Evolutionary conservation across 257 asterid genomes (phyloP), one percentile per base, ranked within the genome.

Genomic region (Nicotiana undulata): DNA sequence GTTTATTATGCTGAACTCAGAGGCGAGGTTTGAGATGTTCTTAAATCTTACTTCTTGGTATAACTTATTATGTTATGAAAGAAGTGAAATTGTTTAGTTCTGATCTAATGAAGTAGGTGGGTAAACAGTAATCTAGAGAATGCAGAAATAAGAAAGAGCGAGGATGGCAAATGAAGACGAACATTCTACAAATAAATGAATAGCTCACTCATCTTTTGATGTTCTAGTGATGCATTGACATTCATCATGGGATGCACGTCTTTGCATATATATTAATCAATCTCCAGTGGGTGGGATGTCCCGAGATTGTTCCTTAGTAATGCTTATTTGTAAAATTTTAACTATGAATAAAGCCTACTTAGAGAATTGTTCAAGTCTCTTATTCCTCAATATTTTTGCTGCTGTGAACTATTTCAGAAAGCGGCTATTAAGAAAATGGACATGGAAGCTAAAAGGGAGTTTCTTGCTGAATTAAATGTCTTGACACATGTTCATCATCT

Each of bases 391-490:
- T 63, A 37, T 11, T 60, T 59, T 40, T 61, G 22, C 32, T 61
- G 75, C 74, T 61, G 46, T 32, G 8, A 58, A 40, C 58, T 52
- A 76, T 60, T 89, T 91, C 97, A 95, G 99, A 95, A 90, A 95
- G 98, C 97, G 18, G 99, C 99, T 34, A 91, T 95, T 60, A 95
- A 95, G 94, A 95, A 93, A 91, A 95, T 95, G 99, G 97, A 93
- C 85, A 95, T 95, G 99, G 92, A 92, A 85, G 99, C 99, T 64
- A 79, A 91, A 81, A 90, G 89, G 80, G 98, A 93, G 84, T 95
- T 95, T 86, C 98, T 92, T 63, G 97, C 99, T 64, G 99, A 95
- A 89, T 89, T 95, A 88, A 92, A 92, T 81, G 98, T 95, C 85
- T 89, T 95, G 89, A 95, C 97, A 2, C 91, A 86, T 83, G 99